These are phyloP conservation scores for Triticum urartu DNA, from an alignment of 176 grass and related monocot species.

Conservation along the genomic window DNA sequence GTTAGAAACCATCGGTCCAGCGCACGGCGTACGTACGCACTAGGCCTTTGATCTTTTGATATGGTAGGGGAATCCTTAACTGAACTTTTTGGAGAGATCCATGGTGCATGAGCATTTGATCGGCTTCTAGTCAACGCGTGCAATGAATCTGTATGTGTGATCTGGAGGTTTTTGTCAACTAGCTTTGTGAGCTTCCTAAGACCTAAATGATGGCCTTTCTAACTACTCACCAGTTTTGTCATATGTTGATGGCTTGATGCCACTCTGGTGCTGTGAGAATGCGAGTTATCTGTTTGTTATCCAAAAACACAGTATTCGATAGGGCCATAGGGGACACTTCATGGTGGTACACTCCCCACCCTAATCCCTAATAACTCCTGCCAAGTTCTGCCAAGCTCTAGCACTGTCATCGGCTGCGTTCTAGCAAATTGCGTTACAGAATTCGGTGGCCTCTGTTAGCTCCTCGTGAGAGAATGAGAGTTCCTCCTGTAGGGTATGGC, in stretches of 20 bases:
- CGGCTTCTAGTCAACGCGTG: slow-evolving; percentile 31
- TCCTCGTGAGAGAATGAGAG: background rate
- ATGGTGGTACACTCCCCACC: too few species aligned
- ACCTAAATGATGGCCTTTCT: slow-evolving; percentile 27
- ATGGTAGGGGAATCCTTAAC: slow-evolving; percentile 20
- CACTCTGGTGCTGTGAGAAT: background rate
- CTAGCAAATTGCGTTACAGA: too few species aligned
- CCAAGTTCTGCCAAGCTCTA: too few species aligned
- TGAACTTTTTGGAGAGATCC: slow-evolving; percentile 11
- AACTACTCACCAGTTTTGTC: slow-evolving; percentile 15
- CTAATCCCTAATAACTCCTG: too few species aligned
- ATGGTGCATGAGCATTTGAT: slow-evolving; percentile 15
- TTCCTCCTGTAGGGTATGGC: background rate
- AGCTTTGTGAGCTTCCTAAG: slow-evolving; percentile 29
- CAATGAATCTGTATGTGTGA: slow-evolving; percentile 17
- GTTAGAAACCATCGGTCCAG: slow-evolving; percentile 22
- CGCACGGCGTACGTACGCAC: too few species aligned
- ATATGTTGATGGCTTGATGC: background rate
- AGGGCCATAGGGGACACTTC: too few species aligned
- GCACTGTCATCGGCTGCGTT: too few species aligned
- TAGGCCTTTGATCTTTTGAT: slow-evolving; percentile 20
- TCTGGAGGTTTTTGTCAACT: background rate
- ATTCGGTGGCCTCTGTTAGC: background rate
- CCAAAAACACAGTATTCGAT: too few species aligned
- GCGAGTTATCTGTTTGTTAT: background rate